These are phyloP conservation scores for Phytomonas francai DNA, from an alignment of 208 protist genomes.

Conservation along the genomic window DNA sequence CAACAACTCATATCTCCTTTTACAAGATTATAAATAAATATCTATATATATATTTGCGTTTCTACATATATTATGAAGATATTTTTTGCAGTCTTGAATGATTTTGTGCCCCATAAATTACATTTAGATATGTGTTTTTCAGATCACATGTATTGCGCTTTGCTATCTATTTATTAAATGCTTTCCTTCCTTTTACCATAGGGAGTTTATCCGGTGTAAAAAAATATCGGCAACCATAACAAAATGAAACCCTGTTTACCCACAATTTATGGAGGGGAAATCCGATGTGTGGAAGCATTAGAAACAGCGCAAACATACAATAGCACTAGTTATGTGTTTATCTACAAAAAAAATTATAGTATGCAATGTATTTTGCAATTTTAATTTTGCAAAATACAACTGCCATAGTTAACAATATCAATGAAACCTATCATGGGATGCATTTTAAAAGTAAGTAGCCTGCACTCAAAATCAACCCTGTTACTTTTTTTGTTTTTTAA, in stretches of 20 bases:
- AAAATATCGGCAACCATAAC: neutral
- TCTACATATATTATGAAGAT: neutral
- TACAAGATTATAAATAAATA: conserved; percentile 2
- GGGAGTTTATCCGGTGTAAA: neutral
- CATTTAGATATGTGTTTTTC: neutral
- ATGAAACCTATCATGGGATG: neutral
- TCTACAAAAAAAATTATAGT: neutral
- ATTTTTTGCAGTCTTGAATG: neutral
- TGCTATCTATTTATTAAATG: neutral
- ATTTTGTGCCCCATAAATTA: neutral
- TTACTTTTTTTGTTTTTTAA: neutral
- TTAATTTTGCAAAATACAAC: neutral
- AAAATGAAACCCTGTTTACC: neutral
- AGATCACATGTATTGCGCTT: neutral
- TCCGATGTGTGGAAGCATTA: neutral
- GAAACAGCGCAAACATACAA: neutral
- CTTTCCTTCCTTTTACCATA: neutral
- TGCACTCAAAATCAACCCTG: neutral
- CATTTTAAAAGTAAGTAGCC: neutral
- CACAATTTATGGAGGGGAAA: neutral
- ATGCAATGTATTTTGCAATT: neutral
- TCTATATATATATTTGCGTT: conserved; percentile 4
- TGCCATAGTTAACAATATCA: neutral
- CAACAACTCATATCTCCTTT: neutral
- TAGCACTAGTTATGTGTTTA: neutral